Conservation (phyloP, 768 basidiomycete genomes). For the Bullera alba region DNA sequence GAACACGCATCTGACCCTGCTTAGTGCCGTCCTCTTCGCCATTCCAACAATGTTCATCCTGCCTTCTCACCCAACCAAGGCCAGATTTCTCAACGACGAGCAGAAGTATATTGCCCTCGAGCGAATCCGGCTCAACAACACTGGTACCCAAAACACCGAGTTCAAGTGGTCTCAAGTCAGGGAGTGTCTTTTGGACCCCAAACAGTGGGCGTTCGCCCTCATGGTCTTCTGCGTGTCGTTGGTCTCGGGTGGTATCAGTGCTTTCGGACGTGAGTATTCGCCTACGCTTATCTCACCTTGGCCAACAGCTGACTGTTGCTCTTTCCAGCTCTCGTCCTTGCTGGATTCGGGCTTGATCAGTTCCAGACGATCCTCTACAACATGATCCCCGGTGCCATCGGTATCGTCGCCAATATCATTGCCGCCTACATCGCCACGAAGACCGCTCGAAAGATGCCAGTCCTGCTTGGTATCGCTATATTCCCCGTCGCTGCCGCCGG, state of each 20-base stretch:
- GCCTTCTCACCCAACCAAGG: conserved; percentile 43
- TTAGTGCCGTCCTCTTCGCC: conserved; percentile 7
- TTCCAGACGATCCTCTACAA: conserved; percentile 54
- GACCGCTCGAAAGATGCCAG: conserved; percentile 18
- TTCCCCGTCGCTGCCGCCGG: conserved; percentile 29
- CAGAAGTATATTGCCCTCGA: conserved; percentile 43
- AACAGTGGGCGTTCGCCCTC: conserved; percentile 50
- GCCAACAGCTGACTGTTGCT: neutral
- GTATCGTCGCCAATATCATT: conserved; percentile 47
- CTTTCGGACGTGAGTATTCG: conserved; percentile 44
- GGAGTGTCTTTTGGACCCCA: conserved; percentile 46
- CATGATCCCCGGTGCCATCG: conserved; percentile 50
- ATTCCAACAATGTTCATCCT: conserved; percentile 33
- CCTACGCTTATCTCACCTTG: neutral
- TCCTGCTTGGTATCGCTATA: conserved; percentile 11
- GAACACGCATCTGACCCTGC: conserved; percentile 48
- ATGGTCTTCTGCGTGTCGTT: conserved; percentile 26
- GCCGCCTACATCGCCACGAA: conserved; percentile 44
- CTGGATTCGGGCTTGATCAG: conserved; percentile 47
- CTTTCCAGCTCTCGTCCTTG: conserved; percentile 45
- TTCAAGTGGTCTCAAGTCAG: conserved; percentile 32
- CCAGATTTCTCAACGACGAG: conserved; percentile 20
- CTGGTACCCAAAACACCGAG: conserved; percentile 26
- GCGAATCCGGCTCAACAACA: conserved; percentile 25
- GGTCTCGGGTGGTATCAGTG: conserved; percentile 48